These are phyloP conservation scores for Suhomyces sp. DNA, from an alignment of 805 yeast species.

Conservation along the genomic window DNA sequence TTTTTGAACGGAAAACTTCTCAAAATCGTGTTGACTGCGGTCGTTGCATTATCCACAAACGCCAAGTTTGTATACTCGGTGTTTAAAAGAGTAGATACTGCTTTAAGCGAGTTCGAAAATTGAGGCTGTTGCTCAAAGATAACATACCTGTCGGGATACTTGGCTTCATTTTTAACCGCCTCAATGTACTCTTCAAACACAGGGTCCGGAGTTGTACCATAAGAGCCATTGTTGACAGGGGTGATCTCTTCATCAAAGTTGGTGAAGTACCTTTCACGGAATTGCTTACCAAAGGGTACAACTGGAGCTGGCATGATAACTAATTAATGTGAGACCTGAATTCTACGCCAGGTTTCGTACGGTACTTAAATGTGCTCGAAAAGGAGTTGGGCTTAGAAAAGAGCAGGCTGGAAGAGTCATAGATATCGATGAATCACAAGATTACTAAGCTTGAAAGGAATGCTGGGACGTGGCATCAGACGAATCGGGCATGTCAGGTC, in stretches of 20 bases:
- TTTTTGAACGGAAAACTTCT: conserved; percentile 50
- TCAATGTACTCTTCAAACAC: conserved; percentile 40
- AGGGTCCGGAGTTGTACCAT: conserved; percentile 52
- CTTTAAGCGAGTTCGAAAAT: conserved; percentile 33
- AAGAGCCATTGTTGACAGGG: conserved; percentile 65
- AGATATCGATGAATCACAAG: background rate
- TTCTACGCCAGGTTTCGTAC: background rate
- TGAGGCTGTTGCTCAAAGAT: conserved; percentile 22
- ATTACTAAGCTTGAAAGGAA: background rate
- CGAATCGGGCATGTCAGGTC: background rate
- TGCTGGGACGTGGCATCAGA: background rate
- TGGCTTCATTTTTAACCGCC: conserved; percentile 19
- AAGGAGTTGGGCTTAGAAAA: background rate
- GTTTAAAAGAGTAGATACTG: conserved; percentile 41
- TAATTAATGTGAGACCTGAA: background rate
- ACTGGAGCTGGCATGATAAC: background rate
- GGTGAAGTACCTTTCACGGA: conserved; percentile 48
- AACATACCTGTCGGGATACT: conserved; percentile 49
- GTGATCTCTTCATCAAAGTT: conserved; percentile 36
- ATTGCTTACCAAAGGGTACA: conserved; percentile 46
- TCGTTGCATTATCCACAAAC: conserved; percentile 57
- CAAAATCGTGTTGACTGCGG: conserved; percentile 56
- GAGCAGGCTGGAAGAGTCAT: background rate
- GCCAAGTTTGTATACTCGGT: conserved; percentile 50
- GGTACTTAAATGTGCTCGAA: background rate